Evolutionary conservation across 139 green algal genomes (phyloP).

Genomic region (Tetradesmus lagerheimii): DNA sequence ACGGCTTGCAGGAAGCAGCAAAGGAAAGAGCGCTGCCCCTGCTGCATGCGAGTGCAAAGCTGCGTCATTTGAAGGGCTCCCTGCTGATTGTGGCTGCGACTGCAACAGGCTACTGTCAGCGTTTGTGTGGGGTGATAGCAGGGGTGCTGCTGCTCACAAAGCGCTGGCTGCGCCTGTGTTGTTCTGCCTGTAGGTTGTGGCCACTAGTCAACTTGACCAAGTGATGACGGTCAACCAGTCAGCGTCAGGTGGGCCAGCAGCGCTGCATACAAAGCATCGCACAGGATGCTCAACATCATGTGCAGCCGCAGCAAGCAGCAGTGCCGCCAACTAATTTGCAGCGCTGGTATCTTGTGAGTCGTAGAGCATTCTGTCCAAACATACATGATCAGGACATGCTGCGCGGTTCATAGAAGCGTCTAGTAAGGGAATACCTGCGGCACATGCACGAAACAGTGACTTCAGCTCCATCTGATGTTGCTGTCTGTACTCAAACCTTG

Average conservation of each 20-base stretch:
- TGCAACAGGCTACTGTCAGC: too few species aligned
- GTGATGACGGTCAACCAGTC: constrained; percentile 27
- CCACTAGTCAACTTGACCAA: constrained; percentile 7
- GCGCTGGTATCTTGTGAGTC: background rate
- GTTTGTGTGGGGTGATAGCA: too few species aligned
- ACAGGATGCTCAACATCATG: background rate
- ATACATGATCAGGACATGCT: too few species aligned
- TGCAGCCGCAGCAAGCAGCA: background rate
- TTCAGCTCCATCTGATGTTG: background rate
- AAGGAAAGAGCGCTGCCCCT: too few species aligned
- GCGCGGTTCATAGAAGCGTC: too few species aligned
- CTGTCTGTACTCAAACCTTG: background rate
- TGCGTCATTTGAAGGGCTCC: too few species aligned
- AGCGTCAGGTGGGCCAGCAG: background rate
- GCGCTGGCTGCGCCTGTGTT: background rate
- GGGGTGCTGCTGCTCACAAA: too few species aligned
- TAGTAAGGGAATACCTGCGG: too few species aligned
- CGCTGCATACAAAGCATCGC: background rate
- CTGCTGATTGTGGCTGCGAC: too few species aligned
- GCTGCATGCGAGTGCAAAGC: too few species aligned
- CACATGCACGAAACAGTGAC: background rate
- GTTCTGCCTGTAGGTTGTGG: background rate
- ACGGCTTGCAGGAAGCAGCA: too few species aligned
- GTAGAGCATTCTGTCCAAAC: too few species aligned
- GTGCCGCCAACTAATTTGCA: background rate